These are phyloP conservation scores for Pichia exigua DNA, from an alignment of 805 yeast genomes.

Conservation along the genomic window DNA sequence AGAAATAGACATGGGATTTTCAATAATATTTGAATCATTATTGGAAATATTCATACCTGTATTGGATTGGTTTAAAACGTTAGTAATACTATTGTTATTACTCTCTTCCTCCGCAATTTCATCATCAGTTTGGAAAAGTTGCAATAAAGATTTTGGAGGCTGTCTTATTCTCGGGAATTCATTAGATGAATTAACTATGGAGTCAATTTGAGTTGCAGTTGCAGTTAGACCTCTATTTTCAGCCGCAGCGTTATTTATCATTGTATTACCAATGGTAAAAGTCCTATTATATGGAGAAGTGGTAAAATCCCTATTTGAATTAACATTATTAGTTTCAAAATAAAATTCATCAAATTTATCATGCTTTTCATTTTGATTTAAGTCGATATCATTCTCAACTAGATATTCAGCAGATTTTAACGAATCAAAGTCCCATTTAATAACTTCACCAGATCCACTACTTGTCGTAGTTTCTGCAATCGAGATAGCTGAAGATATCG, in stretches of 20 bases:
- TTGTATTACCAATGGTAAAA: conserved; percentile 15
- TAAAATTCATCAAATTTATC: conserved; percentile 12
- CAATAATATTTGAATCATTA: neutral
- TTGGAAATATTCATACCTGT: neutral
- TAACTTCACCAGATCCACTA: conserved; percentile 31
- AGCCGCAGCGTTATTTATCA: conserved; percentile 7
- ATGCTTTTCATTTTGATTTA: conserved; percentile 13
- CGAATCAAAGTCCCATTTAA: conserved; percentile 89
- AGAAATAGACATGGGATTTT: neutral
- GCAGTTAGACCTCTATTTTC: conserved; percentile 9
- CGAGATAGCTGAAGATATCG: neutral
- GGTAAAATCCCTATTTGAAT: conserved; percentile 4
- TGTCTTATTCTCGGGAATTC: conserved; percentile 29
- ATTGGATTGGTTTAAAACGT: neutral
- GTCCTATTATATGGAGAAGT: conserved; percentile 12
- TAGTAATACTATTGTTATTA: neutral
- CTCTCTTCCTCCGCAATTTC: conserved; percentile 20
- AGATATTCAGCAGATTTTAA: conserved; percentile 67
- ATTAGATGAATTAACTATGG: conserved; percentile 16
- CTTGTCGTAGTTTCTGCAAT: conserved; percentile 1
- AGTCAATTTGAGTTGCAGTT: conserved; percentile 8
- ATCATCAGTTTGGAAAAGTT: conserved; percentile 42
- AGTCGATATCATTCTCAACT: conserved; percentile 57
- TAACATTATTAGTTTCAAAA: conserved; percentile 2
- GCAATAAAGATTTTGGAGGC: conserved; percentile 66